Evolutionary conservation across 768 basidiomycete species (phyloP).

Genomic region (Sarcomyxa edulis): DNA sequence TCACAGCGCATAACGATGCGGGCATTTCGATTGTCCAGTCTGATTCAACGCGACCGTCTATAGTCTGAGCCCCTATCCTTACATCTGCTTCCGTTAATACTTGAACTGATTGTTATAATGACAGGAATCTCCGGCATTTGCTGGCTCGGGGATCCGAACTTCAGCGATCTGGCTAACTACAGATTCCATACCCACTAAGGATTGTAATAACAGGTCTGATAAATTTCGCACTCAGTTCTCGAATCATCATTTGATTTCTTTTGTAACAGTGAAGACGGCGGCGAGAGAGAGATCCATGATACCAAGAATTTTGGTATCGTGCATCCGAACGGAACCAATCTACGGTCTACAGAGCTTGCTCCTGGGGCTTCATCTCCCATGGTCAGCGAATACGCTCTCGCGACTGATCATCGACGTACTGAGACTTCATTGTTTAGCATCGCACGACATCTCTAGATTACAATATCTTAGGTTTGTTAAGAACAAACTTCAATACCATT

Average conservation of each 20-base stretch:
- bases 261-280: constrained; percentile 49
- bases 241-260: neutral
- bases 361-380: constrained; percentile 45
- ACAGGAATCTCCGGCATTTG: too few relatives aligned
- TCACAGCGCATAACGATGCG: constrained; percentile 40
- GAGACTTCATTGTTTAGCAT: constrained; percentile 21
- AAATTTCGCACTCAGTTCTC: neutral
- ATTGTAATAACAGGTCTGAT: constrained; percentile 43
- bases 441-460: constrained; percentile 57
- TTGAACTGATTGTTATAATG: too few relatives aligned
- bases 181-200: constrained; percentile 43
- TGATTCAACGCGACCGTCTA: constrained; percentile 24
- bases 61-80: constrained; percentile 16
- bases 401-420: neutral
- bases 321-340: constrained; percentile 37
- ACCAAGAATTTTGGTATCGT: constrained; percentile 37
- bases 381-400: constrained; percentile 26
- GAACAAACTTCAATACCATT: neutral
- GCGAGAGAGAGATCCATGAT: constrained; percentile 31
- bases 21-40: constrained; percentile 37
- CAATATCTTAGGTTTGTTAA: constrained; percentile 54
- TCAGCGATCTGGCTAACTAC: constrained; percentile 45
- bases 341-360: constrained; percentile 49
- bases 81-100: too few relatives aligned
- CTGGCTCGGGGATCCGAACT: constrained; percentile 28